phyloP scores from a whole-genome alignment of 495 filamentous ascomycete genomes.

The Penicillium atrosanguineum region DNA sequence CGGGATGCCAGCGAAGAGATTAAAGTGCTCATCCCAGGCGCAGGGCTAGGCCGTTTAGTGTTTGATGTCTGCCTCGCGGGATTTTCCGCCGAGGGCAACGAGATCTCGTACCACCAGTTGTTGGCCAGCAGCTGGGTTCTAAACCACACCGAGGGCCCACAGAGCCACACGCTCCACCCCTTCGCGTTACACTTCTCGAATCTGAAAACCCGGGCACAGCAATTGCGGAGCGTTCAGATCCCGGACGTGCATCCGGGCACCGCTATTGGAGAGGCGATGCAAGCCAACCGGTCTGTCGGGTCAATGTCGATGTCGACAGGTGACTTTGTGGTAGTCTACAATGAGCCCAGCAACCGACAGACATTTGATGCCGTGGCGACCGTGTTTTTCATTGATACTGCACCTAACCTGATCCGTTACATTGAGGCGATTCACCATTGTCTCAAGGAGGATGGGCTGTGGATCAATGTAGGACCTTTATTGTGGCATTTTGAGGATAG shows the following conservation, averaged over 20 bases:
- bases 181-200: constrained; percentile 84
- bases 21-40: constrained; percentile 82
- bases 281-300: constrained; percentile 24
- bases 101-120: constrained; percentile 92
- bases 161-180: constrained; percentile 61
- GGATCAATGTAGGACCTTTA: constrained; percentile 87
- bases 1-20: constrained; percentile 35
- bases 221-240: constrained; percentile 65
- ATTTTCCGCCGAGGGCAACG: constrained; percentile 81
- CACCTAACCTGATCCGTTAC: constrained; percentile 86
- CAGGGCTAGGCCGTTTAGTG: constrained; percentile 81
- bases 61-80: constrained; percentile 80
- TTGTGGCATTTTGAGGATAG: constrained; percentile 81
- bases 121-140: constrained; percentile 84
- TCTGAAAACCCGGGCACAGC: constrained; percentile 63
- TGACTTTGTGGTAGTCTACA: constrained; percentile 80
- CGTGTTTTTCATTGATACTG: constrained; percentile 96
- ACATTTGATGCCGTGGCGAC: constrained; percentile 79
- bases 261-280: constrained; percentile 43
- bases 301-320: constrained; percentile 81
- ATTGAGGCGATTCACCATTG: constrained; percentile 78
- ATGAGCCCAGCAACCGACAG: constrained; percentile 51
- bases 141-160: constrained; percentile 59
- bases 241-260: constrained; percentile 74
- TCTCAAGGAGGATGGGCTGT: constrained; percentile 72